Percentiles rank a stretch among this genome's conserved stretches.
Evolutionary conservation across 2,329 filamentous ascomycete genomes (phyloP).

Genomic region (Trichoderma atrobrunneum): DNA sequence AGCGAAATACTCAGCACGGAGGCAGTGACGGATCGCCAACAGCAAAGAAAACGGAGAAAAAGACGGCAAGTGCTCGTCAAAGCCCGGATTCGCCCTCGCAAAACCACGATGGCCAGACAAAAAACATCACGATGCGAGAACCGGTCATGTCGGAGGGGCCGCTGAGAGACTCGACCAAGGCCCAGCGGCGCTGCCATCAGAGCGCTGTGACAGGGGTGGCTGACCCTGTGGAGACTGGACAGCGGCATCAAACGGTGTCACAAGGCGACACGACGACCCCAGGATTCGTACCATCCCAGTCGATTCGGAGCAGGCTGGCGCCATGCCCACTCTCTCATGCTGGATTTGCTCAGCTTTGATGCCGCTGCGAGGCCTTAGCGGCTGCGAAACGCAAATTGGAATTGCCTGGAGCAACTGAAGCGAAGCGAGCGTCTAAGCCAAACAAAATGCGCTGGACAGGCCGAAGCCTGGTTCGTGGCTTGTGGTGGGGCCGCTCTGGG

Average conservation of each 20-base stretch:
- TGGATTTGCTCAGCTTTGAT: constrained; percentile 13
- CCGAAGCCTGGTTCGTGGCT: constrained; percentile 18
- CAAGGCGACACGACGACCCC: constrained; percentile 21
- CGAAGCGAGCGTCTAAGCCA: constrained; percentile 5
- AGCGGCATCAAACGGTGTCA: constrained; percentile 24
- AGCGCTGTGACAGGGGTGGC: constrained; percentile 23
- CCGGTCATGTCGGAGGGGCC: constrained; percentile 17
- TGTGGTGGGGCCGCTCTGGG: constrained; percentile 23
- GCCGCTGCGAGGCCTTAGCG: neutral
- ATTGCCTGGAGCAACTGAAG: neutral
- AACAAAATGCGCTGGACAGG: constrained; percentile 10
- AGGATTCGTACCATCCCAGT: constrained; percentile 18
- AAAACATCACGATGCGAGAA: constrained; percentile 11
- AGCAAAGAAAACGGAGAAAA: neutral
- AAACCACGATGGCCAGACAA: neutral
- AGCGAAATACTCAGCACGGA: neutral
- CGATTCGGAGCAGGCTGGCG: constrained; percentile 2
- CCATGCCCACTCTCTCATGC: constrained; percentile 2
- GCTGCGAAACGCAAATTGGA: constrained; percentile 6
- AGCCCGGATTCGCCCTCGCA: neutral
- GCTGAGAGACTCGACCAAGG: constrained; percentile 15
- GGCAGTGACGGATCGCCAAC: neutral
- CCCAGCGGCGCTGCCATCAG: constrained; percentile 22
- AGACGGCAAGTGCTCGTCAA: neutral
- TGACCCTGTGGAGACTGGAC: constrained; percentile 22